phyloP scores from a whole-genome alignment of 768 basidiomycete genomes.

The Hypholoma fasciculare region DNA sequence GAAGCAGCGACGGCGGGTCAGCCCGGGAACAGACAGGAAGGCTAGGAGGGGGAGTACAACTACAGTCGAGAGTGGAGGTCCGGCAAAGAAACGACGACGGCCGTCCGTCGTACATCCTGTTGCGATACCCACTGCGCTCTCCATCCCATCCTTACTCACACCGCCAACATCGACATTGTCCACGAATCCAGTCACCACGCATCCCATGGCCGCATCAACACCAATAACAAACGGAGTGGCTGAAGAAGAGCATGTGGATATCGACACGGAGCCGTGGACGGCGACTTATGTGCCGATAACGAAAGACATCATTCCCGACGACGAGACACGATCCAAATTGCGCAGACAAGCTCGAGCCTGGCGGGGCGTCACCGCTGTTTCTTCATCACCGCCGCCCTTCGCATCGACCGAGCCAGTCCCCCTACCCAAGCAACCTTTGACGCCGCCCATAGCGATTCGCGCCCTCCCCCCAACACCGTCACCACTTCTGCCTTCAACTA shows the following conservation, averaged over 20 bases:
- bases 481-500: constrained; percentile 25
- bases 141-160: background rate
- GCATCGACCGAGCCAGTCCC: constrained; percentile 29
- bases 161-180: background rate
- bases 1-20: background rate
- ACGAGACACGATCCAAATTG: constrained; percentile 49
- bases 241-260: constrained; percentile 44
- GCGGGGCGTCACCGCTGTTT: constrained; percentile 65
- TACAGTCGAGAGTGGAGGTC: background rate
- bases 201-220: background rate
- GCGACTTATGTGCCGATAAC: constrained; percentile 50
- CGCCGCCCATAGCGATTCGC: constrained; percentile 42
- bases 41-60: background rate
- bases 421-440: constrained; percentile 48
- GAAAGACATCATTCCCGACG: constrained; percentile 45
- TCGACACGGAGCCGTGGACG: constrained; percentile 47
- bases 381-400: constrained; percentile 10
- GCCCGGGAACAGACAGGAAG: background rate
- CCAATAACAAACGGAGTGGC: constrained; percentile 3
- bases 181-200: background rate
- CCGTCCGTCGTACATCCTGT: background rate
- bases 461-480: constrained; percentile 22
- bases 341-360: constrained; percentile 62
- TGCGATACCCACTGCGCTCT: background rate
- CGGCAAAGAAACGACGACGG: background rate